A percentile compares a stretch with the other conserved stretches of the same genome.
Conservation (phyloP, 73 alveolate genomes). For the Paramecium primaurelia region DNA sequence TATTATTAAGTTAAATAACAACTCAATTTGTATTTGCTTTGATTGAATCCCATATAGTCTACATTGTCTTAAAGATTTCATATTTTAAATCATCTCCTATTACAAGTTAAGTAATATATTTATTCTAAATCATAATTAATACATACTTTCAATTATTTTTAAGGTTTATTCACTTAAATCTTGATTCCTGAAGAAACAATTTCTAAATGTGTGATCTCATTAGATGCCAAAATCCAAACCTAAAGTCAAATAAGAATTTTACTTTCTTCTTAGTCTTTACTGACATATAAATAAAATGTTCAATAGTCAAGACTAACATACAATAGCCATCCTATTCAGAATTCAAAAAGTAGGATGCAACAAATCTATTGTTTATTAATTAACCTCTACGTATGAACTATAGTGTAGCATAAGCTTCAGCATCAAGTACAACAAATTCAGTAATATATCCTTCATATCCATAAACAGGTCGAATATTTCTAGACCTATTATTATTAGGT, state of each 20-base stretch:
- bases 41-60: not conserved
- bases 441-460: constrained; percentile 50
- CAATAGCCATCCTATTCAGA: not conserved
- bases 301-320: not conserved
- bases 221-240: not conserved
- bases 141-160: not conserved
- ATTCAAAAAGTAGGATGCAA: not conserved
- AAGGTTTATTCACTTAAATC: not conserved
- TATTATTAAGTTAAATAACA: not conserved
- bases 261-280: not conserved
- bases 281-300: not conserved
- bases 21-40: not conserved
- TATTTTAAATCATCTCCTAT: not conserved
- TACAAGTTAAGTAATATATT: not conserved
- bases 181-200: not conserved
- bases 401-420: constrained; percentile 16
- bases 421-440: constrained; percentile 32
- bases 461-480: constrained; percentile 47
- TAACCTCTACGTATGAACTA: not conserved
- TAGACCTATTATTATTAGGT: constrained; percentile 46
- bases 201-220: not conserved
- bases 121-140: not conserved
- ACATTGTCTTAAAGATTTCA: not conserved
- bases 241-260: not conserved
- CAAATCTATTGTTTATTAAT: not conserved